Conservation (phyloP, 345 rosid species). For the Capsella bursapastoris region DNA sequence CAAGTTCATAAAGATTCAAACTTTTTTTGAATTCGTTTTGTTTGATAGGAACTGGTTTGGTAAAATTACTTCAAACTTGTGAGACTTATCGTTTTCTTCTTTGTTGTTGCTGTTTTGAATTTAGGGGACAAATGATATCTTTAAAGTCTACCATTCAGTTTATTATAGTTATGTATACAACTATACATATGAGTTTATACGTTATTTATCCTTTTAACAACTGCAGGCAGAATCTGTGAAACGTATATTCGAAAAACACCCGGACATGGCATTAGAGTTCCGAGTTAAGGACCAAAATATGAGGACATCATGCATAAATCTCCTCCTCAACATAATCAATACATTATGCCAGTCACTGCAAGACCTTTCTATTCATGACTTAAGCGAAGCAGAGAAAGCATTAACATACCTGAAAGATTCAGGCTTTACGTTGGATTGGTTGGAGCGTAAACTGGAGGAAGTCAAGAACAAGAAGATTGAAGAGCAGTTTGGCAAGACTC, state of each 20-base stretch:
- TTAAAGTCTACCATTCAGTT: no score
- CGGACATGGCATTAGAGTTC: not conserved
- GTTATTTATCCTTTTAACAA: no score
- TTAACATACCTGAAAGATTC: not conserved
- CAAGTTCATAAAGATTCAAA: no score
- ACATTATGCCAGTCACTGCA: not conserved
- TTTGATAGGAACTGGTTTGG: no score
- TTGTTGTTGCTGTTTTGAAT: no score
- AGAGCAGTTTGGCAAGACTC: no score
- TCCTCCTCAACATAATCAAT: not conserved
- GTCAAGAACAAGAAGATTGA: no score
- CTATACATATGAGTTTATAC: no score
- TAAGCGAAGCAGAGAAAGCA: not conserved
- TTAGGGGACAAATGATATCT: no score
- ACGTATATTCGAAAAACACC: not conserved
- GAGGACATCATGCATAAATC: not conserved
- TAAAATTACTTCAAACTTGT: not conserved
- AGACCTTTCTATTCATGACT: not conserved
- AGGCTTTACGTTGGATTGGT: not conserved
- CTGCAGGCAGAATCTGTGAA: not conserved
- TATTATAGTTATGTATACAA: no score
- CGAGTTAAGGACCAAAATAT: not conserved
- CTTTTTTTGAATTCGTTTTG: no score
- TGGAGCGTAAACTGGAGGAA: not conserved
- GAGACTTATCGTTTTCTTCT: no score